A percentile compares a stretch with the other conserved stretches of the same genome.
Conservation (phyloP, 164 flowering plant genomes). For the Chimonanthus salicifolius region DNA sequence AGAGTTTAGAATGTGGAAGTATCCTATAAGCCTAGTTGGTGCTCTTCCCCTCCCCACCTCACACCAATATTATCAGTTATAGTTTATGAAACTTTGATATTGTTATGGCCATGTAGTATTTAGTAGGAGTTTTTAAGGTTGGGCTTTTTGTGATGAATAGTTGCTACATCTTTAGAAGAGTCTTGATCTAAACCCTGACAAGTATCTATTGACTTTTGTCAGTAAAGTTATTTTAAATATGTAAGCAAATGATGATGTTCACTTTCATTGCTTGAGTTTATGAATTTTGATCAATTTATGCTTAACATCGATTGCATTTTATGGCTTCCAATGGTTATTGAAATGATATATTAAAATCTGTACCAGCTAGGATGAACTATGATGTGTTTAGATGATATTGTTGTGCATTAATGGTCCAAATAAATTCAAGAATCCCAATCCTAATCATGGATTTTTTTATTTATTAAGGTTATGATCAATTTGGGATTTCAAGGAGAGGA, state of each 20-base stretch:
- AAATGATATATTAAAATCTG: not conserved
- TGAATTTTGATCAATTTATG: not conserved
- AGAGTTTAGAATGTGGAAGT: not conserved
- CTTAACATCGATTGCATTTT: not conserved
- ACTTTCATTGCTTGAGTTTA: not conserved
- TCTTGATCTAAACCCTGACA: too few relatives aligned
- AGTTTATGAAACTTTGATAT: too few relatives aligned
- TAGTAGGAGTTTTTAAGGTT: too few relatives aligned
- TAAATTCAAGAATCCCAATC: not conserved
- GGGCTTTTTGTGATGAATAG: too few relatives aligned
- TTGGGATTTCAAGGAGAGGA: conserved; percentile 93
- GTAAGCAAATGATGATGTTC: not conserved
- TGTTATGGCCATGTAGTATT: too few relatives aligned
- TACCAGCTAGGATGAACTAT: not conserved
- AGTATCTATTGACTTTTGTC: too few relatives aligned
- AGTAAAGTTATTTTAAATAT: too few relatives aligned
- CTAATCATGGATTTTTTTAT: not conserved
- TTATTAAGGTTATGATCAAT: conserved; percentile 66
- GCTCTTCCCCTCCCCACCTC: too few relatives aligned
- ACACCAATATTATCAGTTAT: too few relatives aligned
- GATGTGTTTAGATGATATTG: not conserved
- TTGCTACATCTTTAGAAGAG: too few relatives aligned
- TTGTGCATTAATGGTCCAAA: not conserved
- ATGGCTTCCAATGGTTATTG: not conserved
- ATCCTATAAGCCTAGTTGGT: not conserved